phyloP scores from a whole-genome alignment of 140 eudicot species.

The Oenanthe javanica region DNA sequence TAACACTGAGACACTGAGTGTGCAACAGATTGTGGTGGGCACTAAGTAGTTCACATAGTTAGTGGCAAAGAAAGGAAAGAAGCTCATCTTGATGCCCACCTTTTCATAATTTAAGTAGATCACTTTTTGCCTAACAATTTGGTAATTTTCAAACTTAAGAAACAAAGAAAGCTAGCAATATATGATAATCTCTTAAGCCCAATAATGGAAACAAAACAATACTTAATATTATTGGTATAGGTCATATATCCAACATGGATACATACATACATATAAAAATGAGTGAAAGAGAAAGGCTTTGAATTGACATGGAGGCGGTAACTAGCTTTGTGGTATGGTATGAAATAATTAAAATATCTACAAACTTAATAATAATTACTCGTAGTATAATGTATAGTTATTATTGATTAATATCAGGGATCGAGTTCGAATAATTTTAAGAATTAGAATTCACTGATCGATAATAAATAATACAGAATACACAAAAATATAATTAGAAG shows the following conservation, averaged over 20 bases:
- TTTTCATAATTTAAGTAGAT: slow-evolving; percentile 8
- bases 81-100: slow-evolving; percentile 12
- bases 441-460: too few relatives aligned
- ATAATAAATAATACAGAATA: too few relatives aligned
- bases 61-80: slow-evolving; percentile 14
- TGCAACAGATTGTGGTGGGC: slow-evolving; percentile 17
- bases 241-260: background rate
- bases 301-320: background rate
- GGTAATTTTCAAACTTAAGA: slow-evolving; percentile 13
- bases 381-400: too few relatives aligned
- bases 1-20: background rate
- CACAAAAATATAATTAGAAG: too few relatives aligned
- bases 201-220: slow-evolving; percentile 5
- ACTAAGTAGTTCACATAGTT: slow-evolving; percentile 11
- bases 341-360: background rate
- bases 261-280: background rate
- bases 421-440: too few relatives aligned
- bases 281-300: background rate
- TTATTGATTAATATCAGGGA: too few relatives aligned
- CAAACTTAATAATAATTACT: too few relatives aligned
- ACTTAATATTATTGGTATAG: background rate
- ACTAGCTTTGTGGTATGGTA: background rate
- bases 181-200: slow-evolving; percentile 1
- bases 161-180: background rate
- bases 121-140: slow-evolving; percentile 20